phyloP scores from a whole-genome alignment of 768 basidiomycete genomes.

The Mycena polygramma region DNA sequence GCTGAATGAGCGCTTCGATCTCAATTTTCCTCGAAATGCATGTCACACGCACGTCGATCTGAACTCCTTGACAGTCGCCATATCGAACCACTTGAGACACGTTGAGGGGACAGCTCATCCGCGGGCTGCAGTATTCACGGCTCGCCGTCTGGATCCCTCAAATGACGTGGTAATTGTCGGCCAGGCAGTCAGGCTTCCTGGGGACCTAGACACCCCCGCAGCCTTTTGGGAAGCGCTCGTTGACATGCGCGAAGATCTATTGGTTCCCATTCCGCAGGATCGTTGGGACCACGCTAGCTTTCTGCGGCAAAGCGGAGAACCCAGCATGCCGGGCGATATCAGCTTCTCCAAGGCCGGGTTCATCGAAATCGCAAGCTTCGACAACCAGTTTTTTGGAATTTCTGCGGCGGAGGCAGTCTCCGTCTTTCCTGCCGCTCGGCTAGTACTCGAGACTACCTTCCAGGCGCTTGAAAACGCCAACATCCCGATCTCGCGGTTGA shows the following conservation, averaged over 20 bases:
- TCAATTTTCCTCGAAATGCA: conserved; percentile 48
- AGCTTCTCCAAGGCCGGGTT: conserved; percentile 49
- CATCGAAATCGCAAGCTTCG: conserved; percentile 48
- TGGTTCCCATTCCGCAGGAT: conserved; percentile 46
- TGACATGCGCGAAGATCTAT: conserved; percentile 47
- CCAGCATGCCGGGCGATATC: conserved; percentile 47
- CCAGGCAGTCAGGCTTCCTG: conserved; percentile 51
- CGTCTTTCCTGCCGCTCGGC: conserved; percentile 47
- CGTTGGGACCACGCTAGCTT: conserved; percentile 55
- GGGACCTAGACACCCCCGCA: conserved; percentile 46
- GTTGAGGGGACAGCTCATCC: background rate
- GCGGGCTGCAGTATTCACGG: background rate
- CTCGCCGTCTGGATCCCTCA: background rate
- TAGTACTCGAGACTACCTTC: conserved; percentile 51
- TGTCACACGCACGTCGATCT: conserved; percentile 52
- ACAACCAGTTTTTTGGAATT: conserved; percentile 53
- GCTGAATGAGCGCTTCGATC: conserved; percentile 44
- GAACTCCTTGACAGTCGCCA: conserved; percentile 43
- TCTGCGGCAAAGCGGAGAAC: conserved; percentile 41
- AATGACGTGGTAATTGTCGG: conserved; percentile 55
- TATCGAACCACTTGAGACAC: conserved; percentile 21
- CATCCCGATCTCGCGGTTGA: conserved; percentile 49
- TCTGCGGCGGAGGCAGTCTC: conserved; percentile 51
- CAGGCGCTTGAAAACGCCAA: conserved; percentile 54
- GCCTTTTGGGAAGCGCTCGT: conserved; percentile 51